phyloP scores from a whole-genome alignment of 768 basidiomycete genomes.

The Gloeophyllum trabeum region DNA sequence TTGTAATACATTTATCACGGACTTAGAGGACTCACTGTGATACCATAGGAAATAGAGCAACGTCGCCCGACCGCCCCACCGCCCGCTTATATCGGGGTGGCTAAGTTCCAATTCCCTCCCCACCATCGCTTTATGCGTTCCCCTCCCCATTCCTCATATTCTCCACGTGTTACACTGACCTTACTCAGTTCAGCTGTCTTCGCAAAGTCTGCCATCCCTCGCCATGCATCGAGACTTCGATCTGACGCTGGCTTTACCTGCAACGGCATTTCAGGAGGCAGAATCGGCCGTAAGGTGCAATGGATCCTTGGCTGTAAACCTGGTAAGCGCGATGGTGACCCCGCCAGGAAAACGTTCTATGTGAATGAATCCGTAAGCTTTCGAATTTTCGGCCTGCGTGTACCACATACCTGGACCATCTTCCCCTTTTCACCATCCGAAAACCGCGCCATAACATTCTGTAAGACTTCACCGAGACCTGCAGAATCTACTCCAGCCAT shows the following conservation, averaged over 20 bases:
- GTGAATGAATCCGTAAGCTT: background rate
- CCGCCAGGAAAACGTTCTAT: slow-evolving; percentile 87
- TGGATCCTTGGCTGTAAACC: slow-evolving; percentile 59
- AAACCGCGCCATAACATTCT: slow-evolving; percentile 71
- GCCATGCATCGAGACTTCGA: slow-evolving; percentile 74
- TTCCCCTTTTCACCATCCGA: slow-evolving; percentile 51
- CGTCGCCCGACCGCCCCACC: too few relatives aligned
- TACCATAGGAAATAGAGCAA: too few relatives aligned
- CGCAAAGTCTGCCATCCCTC: slow-evolving; percentile 79
- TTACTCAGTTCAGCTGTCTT: slow-evolving; percentile 38
- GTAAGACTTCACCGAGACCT: slow-evolving; percentile 86
- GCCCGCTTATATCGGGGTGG: too few relatives aligned
- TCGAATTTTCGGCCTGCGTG: background rate
- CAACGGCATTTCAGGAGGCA: slow-evolving; percentile 75
- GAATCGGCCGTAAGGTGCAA: slow-evolving; percentile 68
- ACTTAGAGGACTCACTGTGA: background rate
- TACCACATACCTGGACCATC: slow-evolving; percentile 56
- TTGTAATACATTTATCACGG: slow-evolving; percentile 1
- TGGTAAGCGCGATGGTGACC: slow-evolving; percentile 65
- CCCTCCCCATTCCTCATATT: slow-evolving; percentile 86
- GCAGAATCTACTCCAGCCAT: slow-evolving; percentile 95
- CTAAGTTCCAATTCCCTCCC: slow-evolving; percentile 59
- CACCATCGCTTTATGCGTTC: slow-evolving; percentile 86
- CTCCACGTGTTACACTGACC: slow-evolving; percentile 57
- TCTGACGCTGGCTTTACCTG: slow-evolving; percentile 52